Percentiles rank a stretch among this genome's conserved stretches.
Evolutionary conservation across 306 rosid genomes (phyloP).

Genomic region (Spatholobus suberectus): DNA sequence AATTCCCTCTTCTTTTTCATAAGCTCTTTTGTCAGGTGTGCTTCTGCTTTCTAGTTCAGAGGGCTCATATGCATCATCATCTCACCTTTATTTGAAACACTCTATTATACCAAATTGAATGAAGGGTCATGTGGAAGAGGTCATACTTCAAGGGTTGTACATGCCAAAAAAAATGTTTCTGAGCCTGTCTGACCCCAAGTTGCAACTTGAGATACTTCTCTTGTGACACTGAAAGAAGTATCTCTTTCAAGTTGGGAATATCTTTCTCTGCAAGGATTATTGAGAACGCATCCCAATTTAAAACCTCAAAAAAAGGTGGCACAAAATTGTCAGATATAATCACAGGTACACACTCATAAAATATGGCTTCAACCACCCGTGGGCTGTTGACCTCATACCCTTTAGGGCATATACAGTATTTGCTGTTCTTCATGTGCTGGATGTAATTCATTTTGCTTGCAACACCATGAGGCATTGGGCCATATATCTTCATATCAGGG

Average conservation of each 20-base stretch:
- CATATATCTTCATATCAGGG: slow-evolving; percentile 82
- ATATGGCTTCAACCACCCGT: slow-evolving; percentile 84
- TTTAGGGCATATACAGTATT: slow-evolving; percentile 93
- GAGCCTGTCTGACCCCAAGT: slow-evolving; percentile 78
- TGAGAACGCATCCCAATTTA: slow-evolving; percentile 89
- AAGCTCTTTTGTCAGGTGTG: not conserved
- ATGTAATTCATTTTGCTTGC: slow-evolving; percentile 88
- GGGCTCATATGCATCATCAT: slow-evolving; percentile 22
- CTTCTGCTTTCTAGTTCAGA: slow-evolving; percentile 35
- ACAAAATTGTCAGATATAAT: slow-evolving; percentile 97
- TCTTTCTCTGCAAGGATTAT: slow-evolving; percentile 84
- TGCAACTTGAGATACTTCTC: slow-evolving; percentile 84
- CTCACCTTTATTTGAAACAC: slow-evolving; percentile 81
- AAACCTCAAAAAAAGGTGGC: slow-evolving; percentile 91
- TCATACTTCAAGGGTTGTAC: slow-evolving; percentile 80
- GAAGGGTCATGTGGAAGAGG: slow-evolving; percentile 96
- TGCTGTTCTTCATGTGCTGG: slow-evolving; percentile 89
- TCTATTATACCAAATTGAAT: slow-evolving; percentile 92
- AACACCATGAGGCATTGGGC: slow-evolving; percentile 83
- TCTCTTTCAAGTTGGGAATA: slow-evolving; percentile 72
- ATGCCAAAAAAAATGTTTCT: slow-evolving; percentile 94
- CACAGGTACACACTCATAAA: slow-evolving; percentile 93
- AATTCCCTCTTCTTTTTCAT: slow-evolving; percentile 14
- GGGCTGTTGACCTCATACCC: slow-evolving; percentile 98
- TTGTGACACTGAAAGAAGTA: slow-evolving; percentile 71